A percentile compares a stretch with the other conserved stretches of the same genome.
Conservation (phyloP, 2,329 filamentous ascomycete species). For the Lizonia empirigonia region DNA sequence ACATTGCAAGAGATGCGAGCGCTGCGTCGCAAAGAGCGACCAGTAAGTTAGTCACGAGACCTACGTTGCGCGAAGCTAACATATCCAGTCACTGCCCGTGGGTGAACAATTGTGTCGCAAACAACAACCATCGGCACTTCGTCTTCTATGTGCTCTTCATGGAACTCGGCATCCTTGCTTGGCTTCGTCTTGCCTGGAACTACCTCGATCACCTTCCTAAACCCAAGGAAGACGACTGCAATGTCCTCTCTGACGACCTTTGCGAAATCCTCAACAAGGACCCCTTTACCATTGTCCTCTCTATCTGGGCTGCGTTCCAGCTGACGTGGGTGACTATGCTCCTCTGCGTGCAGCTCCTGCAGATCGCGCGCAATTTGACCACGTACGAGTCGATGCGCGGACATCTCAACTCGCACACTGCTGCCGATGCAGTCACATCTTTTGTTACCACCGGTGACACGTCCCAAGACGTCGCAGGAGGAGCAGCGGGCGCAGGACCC, state of each 20-base stretch:
- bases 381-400: slow-evolving; percentile 97
- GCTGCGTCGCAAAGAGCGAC: slow-evolving; percentile 95
- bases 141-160: slow-evolving; percentile 84
- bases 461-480: slow-evolving; percentile 60
- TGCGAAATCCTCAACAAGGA: slow-evolving; percentile 82
- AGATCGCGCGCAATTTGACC: slow-evolving; percentile 89
- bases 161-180: slow-evolving; percentile 73
- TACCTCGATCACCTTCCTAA: slow-evolving; percentile 69
- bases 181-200: slow-evolving; percentile 73
- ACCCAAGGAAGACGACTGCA: slow-evolving; percentile 63
- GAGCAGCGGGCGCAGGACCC: slow-evolving; percentile 2
- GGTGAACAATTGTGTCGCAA: slow-evolving; percentile 94
- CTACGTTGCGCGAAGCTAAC: slow-evolving; percentile 21
- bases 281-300: slow-evolving; percentile 79
- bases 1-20: slow-evolving; percentile 88
- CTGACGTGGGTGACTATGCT: slow-evolving; percentile 98
- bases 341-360: slow-evolving; percentile 88
- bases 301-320: slow-evolving; percentile 81
- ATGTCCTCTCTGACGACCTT: slow-evolving; percentile 73
- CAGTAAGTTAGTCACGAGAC: slow-evolving; percentile 67
- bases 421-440: slow-evolving; percentile 67
- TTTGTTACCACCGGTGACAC: slow-evolving; percentile 75
- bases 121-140: slow-evolving; percentile 97
- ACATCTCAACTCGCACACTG: slow-evolving; percentile 64
- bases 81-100: slow-evolving; percentile 86